Evolutionary conservation across 2,329 filamentous ascomycete species (phyloP).

Genomic region (Juglanconis sp.): DNA sequence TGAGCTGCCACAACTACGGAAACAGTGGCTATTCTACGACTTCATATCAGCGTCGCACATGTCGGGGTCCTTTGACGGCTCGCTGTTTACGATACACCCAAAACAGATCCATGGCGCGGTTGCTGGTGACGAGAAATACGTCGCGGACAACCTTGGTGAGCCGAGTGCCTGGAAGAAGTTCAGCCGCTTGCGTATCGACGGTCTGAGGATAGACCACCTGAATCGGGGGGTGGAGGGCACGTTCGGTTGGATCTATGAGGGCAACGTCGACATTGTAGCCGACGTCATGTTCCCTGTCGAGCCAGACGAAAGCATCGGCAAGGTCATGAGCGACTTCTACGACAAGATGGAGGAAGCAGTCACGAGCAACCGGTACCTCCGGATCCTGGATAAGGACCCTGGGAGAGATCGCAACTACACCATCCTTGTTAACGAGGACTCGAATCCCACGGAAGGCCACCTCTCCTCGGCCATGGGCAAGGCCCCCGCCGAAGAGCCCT

Average conservation of each 20-base stretch:
- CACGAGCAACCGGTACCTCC: conserved; percentile 67
- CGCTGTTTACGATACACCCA: conserved; percentile 94
- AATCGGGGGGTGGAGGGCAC: conserved; percentile 91
- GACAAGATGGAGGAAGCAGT: conserved; percentile 93
- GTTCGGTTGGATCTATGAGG: conserved; percentile 97
- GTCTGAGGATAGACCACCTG: conserved; percentile 89
- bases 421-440: conserved; percentile 18
- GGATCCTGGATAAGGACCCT: conserved; percentile 51
- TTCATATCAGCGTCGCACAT: conserved; percentile 94
- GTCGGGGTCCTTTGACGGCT: conserved; percentile 92
- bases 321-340: conserved; percentile 96
- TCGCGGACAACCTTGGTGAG: conserved; percentile 58
- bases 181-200: conserved; percentile 86
- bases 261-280: conserved; percentile 92
- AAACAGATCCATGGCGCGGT: conserved; percentile 81
- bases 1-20: conserved; percentile 85
- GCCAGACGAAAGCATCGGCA: conserved; percentile 81
- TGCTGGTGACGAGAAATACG: conserved; percentile 56
- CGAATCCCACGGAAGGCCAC: conserved; percentile 6
- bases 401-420: conserved; percentile 22
- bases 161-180: conserved; percentile 90
- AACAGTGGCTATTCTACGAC: conserved; percentile 98
- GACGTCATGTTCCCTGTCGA: conserved; percentile 94
- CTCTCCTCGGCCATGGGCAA: conserved; percentile 9
- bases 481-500: not conserved